Conservation (phyloP, 2,329 filamentous ascomycete genomes). For the Colletotrichum sublineola region DNA sequence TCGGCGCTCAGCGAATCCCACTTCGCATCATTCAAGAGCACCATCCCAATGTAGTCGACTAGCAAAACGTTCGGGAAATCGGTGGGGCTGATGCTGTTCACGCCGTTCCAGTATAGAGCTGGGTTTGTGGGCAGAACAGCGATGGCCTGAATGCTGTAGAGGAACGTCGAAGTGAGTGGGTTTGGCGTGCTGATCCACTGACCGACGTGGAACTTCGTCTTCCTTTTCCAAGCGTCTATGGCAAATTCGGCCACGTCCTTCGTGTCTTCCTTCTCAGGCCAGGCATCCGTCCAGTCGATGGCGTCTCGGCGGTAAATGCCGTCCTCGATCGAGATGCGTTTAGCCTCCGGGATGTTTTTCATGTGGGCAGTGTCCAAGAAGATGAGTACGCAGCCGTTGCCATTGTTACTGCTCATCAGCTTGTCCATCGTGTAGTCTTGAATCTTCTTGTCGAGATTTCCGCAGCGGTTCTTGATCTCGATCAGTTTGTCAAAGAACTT, state of each 20-base stretch:
- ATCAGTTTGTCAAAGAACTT: conserved; percentile 58
- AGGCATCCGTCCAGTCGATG: conserved; percentile 48
- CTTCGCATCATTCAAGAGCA: conserved; percentile 44
- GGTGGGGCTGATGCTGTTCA: conserved; percentile 34
- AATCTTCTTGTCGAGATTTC: conserved; percentile 43
- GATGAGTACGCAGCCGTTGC: conserved; percentile 52
- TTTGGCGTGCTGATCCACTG: conserved; percentile 52
- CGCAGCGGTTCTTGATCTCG: conserved; percentile 57
- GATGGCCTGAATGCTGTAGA: conserved; percentile 47
- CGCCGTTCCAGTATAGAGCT: conserved; percentile 52
- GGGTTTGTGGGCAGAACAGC: conserved; percentile 52
- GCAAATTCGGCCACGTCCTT: conserved; percentile 45
- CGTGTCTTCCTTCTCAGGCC: conserved; percentile 49
- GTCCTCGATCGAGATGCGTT: conserved; percentile 45
- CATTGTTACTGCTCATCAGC: conserved; percentile 51
- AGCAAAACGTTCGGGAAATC: conserved; percentile 48
- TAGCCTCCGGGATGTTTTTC: conserved; percentile 33
- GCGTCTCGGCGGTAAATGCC: conserved; percentile 49
- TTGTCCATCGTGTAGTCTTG: conserved; percentile 47
- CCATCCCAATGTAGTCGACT: conserved; percentile 51
- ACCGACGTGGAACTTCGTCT: conserved; percentile 47
- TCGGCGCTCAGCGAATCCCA: conserved; percentile 51
- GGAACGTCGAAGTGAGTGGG: conserved; percentile 46
- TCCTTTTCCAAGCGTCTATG: conserved; percentile 6
- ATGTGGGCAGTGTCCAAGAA: conserved; percentile 47